Percentiles rank a stretch among this genome's conserved stretches.
These are phyloP conservation scores for Babesia bovis DNA, from an alignment of 169 alveolate species.

Conservation along the genomic window DNA sequence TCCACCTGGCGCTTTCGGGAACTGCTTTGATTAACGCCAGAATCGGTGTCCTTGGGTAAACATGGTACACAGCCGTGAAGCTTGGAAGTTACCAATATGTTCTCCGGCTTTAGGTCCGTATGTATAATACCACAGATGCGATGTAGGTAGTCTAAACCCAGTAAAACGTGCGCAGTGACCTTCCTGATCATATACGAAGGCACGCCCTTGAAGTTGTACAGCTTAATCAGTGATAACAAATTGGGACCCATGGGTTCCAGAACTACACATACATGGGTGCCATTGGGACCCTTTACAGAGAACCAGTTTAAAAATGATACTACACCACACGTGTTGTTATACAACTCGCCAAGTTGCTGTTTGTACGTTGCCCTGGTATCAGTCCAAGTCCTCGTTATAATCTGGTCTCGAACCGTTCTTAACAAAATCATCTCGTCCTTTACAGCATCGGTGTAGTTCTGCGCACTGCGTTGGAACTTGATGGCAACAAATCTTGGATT, in stretches of 20 bases:
- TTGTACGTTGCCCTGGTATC: conserved; percentile 66
- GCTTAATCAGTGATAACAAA: conserved; percentile 92
- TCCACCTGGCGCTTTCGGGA: not conserved
- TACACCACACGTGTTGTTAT: conserved; percentile 83
- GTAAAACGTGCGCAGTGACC: conserved; percentile 93
- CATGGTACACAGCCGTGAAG: conserved; percentile 3
- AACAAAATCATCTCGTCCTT: conserved; percentile 95
- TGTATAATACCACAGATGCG: conserved; percentile 96
- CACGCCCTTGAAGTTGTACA: conserved; percentile 94
- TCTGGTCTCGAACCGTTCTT: conserved; percentile 82
- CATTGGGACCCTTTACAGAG: conserved; percentile 95
- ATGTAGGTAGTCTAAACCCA: conserved; percentile 97
- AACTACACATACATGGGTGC: conserved; percentile 96
- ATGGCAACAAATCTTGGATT: conserved; percentile 93
- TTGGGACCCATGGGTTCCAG: conserved; percentile 98
- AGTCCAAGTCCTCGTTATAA: conserved; percentile 77
- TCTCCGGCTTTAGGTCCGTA: conserved; percentile 99
- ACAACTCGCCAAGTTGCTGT: conserved; percentile 54
- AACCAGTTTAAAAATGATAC: conserved; percentile 93
- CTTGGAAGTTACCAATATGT: conserved; percentile 84
- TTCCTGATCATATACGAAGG: conserved; percentile 92
- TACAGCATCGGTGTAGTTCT: conserved; percentile 96
- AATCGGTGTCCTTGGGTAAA: conserved; percentile 5
- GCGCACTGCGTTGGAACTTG: conserved; percentile 96
- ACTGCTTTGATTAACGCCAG: not conserved